phyloP scores from a whole-genome alignment of 208 protist species.

The Angomonas ambiguus region DNA sequence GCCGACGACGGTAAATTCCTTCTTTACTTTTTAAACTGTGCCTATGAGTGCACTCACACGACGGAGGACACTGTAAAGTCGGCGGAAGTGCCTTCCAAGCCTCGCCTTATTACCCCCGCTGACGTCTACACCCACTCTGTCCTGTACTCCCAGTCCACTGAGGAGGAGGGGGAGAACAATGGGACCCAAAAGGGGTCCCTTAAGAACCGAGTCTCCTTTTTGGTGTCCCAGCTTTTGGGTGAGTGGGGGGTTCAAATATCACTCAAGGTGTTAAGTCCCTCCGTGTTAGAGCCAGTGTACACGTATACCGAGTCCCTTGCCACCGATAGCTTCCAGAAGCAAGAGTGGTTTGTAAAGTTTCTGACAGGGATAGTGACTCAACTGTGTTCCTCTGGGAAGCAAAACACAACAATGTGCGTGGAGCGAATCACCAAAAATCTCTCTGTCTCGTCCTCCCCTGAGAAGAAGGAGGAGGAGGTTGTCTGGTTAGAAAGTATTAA shows the following conservation, averaged over 20 bases:
- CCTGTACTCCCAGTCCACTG: background rate
- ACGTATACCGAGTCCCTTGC: background rate
- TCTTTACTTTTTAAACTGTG: slow-evolving; percentile 27
- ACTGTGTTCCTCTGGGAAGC: background rate
- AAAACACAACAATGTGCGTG: background rate
- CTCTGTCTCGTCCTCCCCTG: background rate
- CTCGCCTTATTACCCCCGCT: background rate
- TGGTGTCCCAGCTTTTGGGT: background rate
- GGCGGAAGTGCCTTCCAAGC: background rate
- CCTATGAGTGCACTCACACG: slow-evolving; percentile 10
- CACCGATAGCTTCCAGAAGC: background rate
- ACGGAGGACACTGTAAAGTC: background rate
- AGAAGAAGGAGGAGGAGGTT: too few species aligned
- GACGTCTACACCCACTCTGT: background rate
- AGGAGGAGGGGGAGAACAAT: background rate
- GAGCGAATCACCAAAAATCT: background rate
- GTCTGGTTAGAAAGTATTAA: background rate
- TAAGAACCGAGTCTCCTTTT: background rate
- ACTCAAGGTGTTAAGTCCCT: background rate
- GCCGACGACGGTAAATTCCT: slow-evolving; percentile 28
- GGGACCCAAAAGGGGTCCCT: background rate
- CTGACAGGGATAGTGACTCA: background rate
- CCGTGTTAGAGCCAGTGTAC: background rate
- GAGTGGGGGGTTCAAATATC: background rate
- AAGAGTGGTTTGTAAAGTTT: slow-evolving; percentile 11